Conservation (phyloP, 2,329 filamentous ascomycete species). For the Cyphellophora europaea region DNA sequence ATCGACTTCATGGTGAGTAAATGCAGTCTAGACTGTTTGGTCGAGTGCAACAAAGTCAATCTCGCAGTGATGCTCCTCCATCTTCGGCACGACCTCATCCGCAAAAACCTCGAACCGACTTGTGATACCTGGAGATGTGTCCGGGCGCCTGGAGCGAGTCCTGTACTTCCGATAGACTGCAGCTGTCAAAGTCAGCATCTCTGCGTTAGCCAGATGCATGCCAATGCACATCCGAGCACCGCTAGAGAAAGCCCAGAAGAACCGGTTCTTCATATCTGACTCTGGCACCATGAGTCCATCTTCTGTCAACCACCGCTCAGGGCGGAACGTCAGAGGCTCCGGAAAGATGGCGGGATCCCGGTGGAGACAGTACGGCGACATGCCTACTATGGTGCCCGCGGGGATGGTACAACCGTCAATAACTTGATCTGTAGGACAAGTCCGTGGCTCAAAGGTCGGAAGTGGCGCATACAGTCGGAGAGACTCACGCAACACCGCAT, state of each 20-base stretch:
- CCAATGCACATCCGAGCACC: conserved; percentile 34
- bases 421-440: conserved; percentile 21
- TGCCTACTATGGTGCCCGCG: conserved; percentile 21
- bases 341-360: conserved; percentile 36
- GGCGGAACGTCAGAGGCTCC: conserved; percentile 35
- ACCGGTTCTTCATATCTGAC: conserved; percentile 14
- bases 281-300: conserved; percentile 13
- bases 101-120: conserved; percentile 23
- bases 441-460: conserved; percentile 40
- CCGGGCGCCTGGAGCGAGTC: conserved; percentile 23
- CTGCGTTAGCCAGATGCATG: conserved; percentile 38
- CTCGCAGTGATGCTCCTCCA: conserved; percentile 17
- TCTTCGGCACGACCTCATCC: conserved; percentile 19
- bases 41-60: conserved; percentile 12
- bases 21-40: conserved; percentile 1
- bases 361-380: conserved; percentile 25
- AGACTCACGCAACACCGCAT: conserved; percentile 41
- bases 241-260: conserved; percentile 31
- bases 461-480: conserved; percentile 40
- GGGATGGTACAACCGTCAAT: conserved; percentile 27
- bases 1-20: conserved; percentile 1
- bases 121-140: conserved; percentile 22
- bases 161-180: conserved; percentile 36
- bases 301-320: conserved; percentile 21
- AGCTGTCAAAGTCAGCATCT: conserved; percentile 39